A percentile compares a stretch with the other conserved stretches of the same genome.
These are phyloP conservation scores for Hamigera avellanea DNA, from an alignment of 495 filamentous ascomycete genomes.

Conservation along the genomic window DNA sequence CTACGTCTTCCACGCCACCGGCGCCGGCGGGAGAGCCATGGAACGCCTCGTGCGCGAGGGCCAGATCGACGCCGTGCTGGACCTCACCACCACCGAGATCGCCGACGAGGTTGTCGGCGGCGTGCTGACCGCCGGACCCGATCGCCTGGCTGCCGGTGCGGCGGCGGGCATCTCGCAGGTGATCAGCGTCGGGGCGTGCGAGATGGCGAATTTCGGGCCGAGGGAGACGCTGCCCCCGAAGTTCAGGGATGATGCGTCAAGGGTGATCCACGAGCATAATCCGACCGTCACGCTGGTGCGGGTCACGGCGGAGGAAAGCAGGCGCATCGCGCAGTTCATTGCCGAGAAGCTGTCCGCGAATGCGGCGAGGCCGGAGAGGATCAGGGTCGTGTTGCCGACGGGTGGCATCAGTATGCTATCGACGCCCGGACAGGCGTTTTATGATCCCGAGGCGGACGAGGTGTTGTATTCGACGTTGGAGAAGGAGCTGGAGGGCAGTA, in stretches of 20 bases:
- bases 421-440: conserved; percentile 24
- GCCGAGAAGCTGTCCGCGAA: conserved; percentile 33
- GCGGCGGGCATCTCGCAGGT: conserved; percentile 46
- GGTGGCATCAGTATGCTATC: conserved; percentile 39
- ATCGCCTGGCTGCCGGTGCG: conserved; percentile 41
- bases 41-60: conserved; percentile 45
- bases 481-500: conserved; percentile 22
- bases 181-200: conserved; percentile 50
- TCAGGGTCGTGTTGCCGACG: conserved; percentile 45
- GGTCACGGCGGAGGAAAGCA: conserved; percentile 42
- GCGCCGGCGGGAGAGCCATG: conserved; percentile 54
- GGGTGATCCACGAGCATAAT: conserved; percentile 53
- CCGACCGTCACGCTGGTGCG: conserved; percentile 53
- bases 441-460: conserved; percentile 32
- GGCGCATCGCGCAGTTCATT: conserved; percentile 39
- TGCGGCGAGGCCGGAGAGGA: conserved; percentile 18
- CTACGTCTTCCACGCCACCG: conserved; percentile 60
- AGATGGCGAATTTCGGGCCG: conserved; percentile 61
- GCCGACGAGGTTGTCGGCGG: conserved; percentile 51
- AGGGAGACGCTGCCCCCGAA: conserved; percentile 38
- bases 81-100: conserved; percentile 60
- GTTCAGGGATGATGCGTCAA: conserved; percentile 16
- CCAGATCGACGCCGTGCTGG: conserved; percentile 48
- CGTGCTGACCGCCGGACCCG: conserved; percentile 42
- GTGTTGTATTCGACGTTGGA: conserved; percentile 34